phyloP scores from a whole-genome alignment of 2,329 filamentous ascomycete genomes.

The Chaetomiaceae sp. region DNA sequence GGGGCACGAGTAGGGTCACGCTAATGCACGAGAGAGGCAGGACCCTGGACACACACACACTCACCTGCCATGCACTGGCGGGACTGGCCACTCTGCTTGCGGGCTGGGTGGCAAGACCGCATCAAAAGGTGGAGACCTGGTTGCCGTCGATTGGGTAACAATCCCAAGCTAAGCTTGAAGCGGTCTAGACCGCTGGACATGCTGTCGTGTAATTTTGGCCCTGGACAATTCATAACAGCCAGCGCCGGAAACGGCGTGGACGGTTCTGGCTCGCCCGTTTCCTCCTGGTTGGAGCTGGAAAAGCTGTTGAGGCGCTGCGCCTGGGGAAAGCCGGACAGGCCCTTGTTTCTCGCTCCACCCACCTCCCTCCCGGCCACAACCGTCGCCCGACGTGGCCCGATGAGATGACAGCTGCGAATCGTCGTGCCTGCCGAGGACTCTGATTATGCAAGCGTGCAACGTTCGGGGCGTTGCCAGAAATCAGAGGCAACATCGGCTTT shows the following conservation, averaged over 20 bases:
- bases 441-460: not conserved
- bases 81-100: conserved; percentile 26
- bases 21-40: conserved; percentile 28
- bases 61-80: conserved; percentile 25
- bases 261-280: conserved; percentile 9
- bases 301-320: conserved; percentile 13
- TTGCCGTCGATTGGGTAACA: conserved; percentile 16
- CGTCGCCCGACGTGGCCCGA: conserved; percentile 27
- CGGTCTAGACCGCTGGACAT: conserved; percentile 16
- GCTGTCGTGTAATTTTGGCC: conserved; percentile 29
- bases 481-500: not conserved
- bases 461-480: too few relatives aligned
- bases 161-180: conserved; percentile 10
- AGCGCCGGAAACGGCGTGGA: conserved; percentile 27
- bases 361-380: conserved; percentile 10
- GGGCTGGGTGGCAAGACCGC: conserved; percentile 27
- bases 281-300: conserved; percentile 17
- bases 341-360: conserved; percentile 10
- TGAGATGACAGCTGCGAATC: conserved; percentile 1
- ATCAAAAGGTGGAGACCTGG: conserved; percentile 18
- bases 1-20: conserved; percentile 22
- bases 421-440: too few relatives aligned
- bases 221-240: conserved; percentile 23
- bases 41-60: conserved; percentile 22
- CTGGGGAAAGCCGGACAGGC: conserved; percentile 11